phyloP scores from a whole-genome alignment of 352 stramenopile species.

The Blastocystis sp. region DNA sequence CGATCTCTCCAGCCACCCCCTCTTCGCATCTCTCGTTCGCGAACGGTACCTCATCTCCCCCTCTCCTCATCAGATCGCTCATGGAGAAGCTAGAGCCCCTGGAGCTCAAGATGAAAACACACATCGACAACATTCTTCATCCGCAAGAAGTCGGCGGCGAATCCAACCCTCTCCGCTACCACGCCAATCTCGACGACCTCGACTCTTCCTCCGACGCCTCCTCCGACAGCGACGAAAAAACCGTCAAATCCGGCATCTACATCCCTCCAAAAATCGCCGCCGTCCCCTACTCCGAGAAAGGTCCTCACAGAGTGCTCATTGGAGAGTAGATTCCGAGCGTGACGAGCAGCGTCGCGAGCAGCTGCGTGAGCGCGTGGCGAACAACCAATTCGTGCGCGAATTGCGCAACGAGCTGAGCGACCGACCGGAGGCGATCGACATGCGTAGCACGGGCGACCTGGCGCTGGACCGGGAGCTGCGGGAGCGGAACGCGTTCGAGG shows the following conservation, averaged over 20 bases:
- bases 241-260: background rate
- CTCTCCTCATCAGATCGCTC: background rate
- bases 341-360: slow-evolving; percentile 24
- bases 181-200: slow-evolving; percentile 41
- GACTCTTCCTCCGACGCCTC: background rate
- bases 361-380: background rate
- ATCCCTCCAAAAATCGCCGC: slow-evolving; percentile 30
- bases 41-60: background rate
- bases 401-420: slow-evolving; percentile 23
- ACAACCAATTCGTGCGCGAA: slow-evolving; percentile 27
- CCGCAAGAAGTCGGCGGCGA: background rate
- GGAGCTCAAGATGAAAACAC: slow-evolving; percentile 43
- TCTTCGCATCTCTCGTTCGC: slow-evolving; percentile 40
- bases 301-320: background rate
- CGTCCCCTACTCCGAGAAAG: slow-evolving; percentile 33
- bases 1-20: background rate
- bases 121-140: slow-evolving; percentile 40
- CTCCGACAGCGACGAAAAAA: background rate
- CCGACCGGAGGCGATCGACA: slow-evolving; percentile 26
- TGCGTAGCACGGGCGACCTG: slow-evolving; percentile 31
- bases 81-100: slow-evolving; percentile 43
- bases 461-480: slow-evolving; percentile 15
- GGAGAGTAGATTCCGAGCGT: background rate
- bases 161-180: slow-evolving; percentile 20
- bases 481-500: slow-evolving; percentile 22